Conservation (phyloP, 164 flowering plant genomes). For the Saururus chinensis region DNA sequence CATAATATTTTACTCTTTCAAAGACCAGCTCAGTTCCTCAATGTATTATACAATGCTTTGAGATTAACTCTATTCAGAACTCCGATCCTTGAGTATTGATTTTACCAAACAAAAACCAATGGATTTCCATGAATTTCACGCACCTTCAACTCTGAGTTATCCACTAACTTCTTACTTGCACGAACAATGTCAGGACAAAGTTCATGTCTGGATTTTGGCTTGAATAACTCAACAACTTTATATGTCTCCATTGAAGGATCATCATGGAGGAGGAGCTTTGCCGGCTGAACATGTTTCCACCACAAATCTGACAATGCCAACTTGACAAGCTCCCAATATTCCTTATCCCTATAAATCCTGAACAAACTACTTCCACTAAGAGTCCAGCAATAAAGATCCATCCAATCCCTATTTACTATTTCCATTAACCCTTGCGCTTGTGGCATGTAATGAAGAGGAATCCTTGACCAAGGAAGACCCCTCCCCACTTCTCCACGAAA, state of each 20-base stretch:
- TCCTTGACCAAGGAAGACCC: conserved; percentile 42
- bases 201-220: conserved; percentile 35
- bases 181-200: conserved; percentile 24
- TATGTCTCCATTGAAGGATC: conserved; percentile 17
- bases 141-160: conserved; percentile 28
- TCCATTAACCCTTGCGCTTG: conserved; percentile 78
- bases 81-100: no score
- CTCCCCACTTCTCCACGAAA: conserved; percentile 30
- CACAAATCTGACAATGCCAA: conserved; percentile 54
- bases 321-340: conserved; percentile 42
- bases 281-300: conserved; percentile 66
- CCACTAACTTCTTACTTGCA: conserved; percentile 34
- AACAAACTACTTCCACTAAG: conserved; percentile 56
- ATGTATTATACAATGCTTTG: no score
- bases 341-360: conserved; percentile 32
- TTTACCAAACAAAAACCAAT: no score
- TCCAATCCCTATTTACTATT: conserved; percentile 58
- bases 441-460: conserved; percentile 51
- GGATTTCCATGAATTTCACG: conserved; percentile 38
- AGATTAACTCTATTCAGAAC: no score
- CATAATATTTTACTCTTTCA: no score
- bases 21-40: no score
- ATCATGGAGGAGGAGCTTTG: conserved; percentile 28
- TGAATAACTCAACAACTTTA: neutral
- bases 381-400: conserved; percentile 71